phyloP scores from a whole-genome alignment of 2,329 filamentous ascomycete genomes.

The Tolypocladium inflatum region DNA sequence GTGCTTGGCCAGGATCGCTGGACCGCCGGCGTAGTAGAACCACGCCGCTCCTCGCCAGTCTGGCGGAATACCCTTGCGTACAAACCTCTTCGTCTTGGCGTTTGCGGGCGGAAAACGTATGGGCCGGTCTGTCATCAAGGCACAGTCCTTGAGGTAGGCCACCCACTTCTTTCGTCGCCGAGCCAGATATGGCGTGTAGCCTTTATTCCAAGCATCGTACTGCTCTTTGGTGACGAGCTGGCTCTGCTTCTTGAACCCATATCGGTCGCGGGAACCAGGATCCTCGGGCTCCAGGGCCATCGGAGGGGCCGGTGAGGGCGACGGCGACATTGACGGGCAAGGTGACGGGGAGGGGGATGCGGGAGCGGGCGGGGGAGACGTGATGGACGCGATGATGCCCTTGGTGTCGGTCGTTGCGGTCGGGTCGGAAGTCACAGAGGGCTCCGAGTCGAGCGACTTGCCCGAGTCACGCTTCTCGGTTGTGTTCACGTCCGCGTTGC shows the following conservation, averaged over 20 bases:
- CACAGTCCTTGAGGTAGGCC: constrained; percentile 64
- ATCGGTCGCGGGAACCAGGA: constrained; percentile 58
- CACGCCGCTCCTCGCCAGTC: constrained; percentile 93
- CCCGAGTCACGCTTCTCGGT: constrained; percentile 40
- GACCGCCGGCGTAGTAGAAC: constrained; percentile 93
- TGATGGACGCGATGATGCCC: background rate
- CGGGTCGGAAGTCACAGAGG: constrained; percentile 15
- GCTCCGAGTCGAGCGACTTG: constrained; percentile 33
- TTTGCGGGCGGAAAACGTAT: constrained; percentile 71
- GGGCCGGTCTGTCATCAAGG: constrained; percentile 61
- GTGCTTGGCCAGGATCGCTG: constrained; percentile 66
- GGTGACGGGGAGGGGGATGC: constrained; percentile 5
- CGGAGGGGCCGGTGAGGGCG: constrained; percentile 6
- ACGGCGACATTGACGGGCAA: constrained; percentile 6
- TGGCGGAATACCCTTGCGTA: constrained; percentile 87
- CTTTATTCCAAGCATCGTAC: constrained; percentile 72
- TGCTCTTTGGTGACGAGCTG: constrained; percentile 67
- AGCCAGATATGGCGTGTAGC: constrained; percentile 66
- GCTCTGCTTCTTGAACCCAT: constrained; percentile 85
- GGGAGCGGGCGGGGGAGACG: constrained; percentile 1
- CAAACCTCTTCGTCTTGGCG: constrained; percentile 78
- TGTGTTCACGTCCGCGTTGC: constrained; percentile 16
- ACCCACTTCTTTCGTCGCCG: constrained; percentile 77
- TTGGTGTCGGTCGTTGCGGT: constrained; percentile 6
- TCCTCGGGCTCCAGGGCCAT: constrained; percentile 34